Evolutionary conservation across 495 filamentous ascomycete species (phyloP).

Genomic region (Talaromyces wortmannii): DNA sequence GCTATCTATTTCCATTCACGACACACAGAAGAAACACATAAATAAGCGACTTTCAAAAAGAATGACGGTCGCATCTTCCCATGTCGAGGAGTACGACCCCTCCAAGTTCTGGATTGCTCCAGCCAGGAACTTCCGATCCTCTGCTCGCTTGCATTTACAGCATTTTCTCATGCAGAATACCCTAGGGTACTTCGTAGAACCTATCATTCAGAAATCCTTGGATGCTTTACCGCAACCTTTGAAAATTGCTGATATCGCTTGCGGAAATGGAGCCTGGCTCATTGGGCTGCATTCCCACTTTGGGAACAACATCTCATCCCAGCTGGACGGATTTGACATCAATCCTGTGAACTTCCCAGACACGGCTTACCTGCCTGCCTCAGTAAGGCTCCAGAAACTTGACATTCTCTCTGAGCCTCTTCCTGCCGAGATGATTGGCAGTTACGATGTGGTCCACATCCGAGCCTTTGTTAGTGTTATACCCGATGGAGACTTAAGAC

Average conservation of each 20-base stretch:
- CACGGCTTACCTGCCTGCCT: neutral
- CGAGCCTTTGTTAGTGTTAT: slow-evolving; percentile 2
- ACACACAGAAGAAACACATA: too few species aligned
- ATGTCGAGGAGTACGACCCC: neutral
- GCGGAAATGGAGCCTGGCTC: neutral
- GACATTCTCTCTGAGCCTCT: neutral
- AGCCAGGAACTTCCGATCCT: neutral
- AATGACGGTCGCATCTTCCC: too few species aligned
- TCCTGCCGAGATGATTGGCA: neutral
- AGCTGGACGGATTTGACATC: slow-evolving; percentile 1
- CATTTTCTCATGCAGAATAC: slow-evolving; percentile 1
- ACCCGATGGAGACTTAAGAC: neutral
- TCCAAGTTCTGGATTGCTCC: neutral
- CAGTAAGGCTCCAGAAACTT: neutral
- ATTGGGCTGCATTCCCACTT: slow-evolving; percentile 1
- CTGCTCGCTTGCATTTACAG: slow-evolving; percentile 1
- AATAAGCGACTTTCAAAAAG: too few species aligned
- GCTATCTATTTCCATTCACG: too few species aligned
- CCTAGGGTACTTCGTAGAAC: neutral
- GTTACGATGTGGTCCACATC: neutral
- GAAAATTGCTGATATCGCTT: neutral
- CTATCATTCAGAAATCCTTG: neutral
- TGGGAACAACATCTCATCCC: neutral
- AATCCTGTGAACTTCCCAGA: slow-evolving; percentile 1
- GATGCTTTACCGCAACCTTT: neutral